Evolutionary conservation across 108 stramenopile species (phyloP), one percentile per base, ranked within the genome.

Genomic region (Stephanodiscus triporus): DNA sequence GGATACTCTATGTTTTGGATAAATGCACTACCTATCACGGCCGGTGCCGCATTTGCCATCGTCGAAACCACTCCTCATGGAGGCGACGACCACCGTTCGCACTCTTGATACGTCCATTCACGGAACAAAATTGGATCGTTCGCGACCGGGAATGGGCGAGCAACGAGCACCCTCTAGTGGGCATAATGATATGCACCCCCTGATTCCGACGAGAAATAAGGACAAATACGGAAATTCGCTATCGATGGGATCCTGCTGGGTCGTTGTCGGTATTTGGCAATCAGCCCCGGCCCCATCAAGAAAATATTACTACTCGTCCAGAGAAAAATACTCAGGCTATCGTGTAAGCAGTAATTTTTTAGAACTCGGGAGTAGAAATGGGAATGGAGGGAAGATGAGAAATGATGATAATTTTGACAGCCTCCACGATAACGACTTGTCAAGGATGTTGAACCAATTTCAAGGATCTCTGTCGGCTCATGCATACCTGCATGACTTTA

Each of bases 221-320:
- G 76, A 77, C 56, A 77, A 64, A 57, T 77, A 70, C 43, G 68
- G 68, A 40, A 77, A 77, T 59, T 77, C 76, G 3, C 20, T 70
- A 7, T 27, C 62, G 4, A 62, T 40, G 40, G 29, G 76, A 77
- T 45, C n/a, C 11, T 56, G 26, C 70, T 63, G 68, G 76, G 76
- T 6, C 20, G 76, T 30, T 60, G 67, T 22, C 76, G 8, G 70
- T 70, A 57, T 77, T 70, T 70, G 76, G 76, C 24, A 77, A 67
- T 34, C 62, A 48, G n/a, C 76, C 68, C 17, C 48, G 10, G 9
- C 62, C 29, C 34, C 37, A 62, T 23, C 61, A 43, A 13, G 68
- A 45, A 64, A 34, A 14, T 70, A 64, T 55, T 63, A 53, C 40
- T 63, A 54, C 43, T 77, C 72, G 8, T 72, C 72, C 63, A 72